phyloP scores from a whole-genome alignment of 164 flowering plant genomes.

The Hamamelis virginiana region DNA sequence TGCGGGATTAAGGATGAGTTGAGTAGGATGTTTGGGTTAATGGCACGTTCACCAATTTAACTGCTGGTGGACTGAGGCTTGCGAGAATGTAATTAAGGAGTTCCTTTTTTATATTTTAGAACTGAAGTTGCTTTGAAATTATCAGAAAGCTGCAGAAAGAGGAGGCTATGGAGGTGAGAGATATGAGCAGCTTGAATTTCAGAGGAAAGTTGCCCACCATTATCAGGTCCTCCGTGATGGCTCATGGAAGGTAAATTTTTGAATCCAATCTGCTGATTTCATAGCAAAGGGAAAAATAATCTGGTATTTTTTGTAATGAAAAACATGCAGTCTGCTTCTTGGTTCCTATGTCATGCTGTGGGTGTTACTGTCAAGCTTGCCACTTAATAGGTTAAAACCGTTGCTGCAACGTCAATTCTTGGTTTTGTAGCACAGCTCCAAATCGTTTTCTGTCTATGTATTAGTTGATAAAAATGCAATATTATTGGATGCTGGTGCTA shows the following conservation, averaged over 20 bases:
- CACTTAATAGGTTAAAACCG: not conserved
- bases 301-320: not conserved
- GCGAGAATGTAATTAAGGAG: not conserved
- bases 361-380: not conserved
- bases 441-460: not conserved
- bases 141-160: constrained; percentile 86
- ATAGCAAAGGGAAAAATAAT: not conserved
- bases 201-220: constrained; percentile 57
- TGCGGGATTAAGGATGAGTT: no score
- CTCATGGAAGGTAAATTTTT: constrained; percentile 71
- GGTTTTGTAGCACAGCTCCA: not conserved
- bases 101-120: not conserved
- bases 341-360: not conserved
- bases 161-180: constrained; percentile 91
- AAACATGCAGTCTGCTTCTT: not conserved
- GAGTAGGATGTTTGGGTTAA: no score
- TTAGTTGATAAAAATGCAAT: not conserved
- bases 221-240: constrained; percentile 59
- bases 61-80: not conserved
- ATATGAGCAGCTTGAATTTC: constrained; percentile 88
- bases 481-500: not conserved
- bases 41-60: not conserved
- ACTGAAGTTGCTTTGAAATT: constrained; percentile 5
- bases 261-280: not conserved
- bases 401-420: not conserved